Evolutionary conservation across 805 yeast genomes (phyloP).

Genomic region (Candida manassasensis): DNA sequence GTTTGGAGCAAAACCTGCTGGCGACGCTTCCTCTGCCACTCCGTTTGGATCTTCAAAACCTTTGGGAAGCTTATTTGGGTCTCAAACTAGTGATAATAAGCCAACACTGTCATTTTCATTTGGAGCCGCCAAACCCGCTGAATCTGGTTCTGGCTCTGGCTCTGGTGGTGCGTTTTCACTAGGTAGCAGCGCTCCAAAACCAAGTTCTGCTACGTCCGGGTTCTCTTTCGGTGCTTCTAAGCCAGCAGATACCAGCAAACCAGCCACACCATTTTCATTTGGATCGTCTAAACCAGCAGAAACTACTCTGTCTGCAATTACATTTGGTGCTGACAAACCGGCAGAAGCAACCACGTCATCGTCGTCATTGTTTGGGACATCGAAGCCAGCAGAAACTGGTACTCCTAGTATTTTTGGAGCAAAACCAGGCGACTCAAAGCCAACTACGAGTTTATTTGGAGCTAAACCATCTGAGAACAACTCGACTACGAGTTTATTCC

Average conservation of each 20-base stretch:
- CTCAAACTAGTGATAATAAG: constrained; percentile 6
- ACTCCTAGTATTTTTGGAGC: constrained; percentile 7
- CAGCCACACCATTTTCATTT: constrained; percentile 2
- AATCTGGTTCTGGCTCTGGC: constrained; percentile 6
- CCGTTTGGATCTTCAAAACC: constrained; percentile 5
- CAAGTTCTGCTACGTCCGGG: constrained; percentile 2
- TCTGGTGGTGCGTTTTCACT: no score
- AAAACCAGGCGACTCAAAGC: constrained; percentile 11
- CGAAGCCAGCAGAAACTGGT: constrained; percentile 7
- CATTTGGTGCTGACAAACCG: constrained; percentile 6
- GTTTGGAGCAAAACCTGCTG: constrained; percentile 13
- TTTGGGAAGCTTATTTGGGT: constrained; percentile 13
- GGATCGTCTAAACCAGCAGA: constrained; percentile 4
- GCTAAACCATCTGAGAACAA: constrained; percentile 10
- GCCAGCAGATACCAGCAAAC: constrained; percentile 3
- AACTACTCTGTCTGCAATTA: neutral
- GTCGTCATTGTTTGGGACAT: constrained; percentile 6
- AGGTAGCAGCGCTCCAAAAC: constrained; percentile 9
- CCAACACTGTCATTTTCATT: constrained; percentile 11
- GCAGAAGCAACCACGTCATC: constrained; percentile 7
- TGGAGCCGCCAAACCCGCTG: constrained; percentile 9
- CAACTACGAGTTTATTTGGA: constrained; percentile 18
- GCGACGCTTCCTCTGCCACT: constrained; percentile 4
- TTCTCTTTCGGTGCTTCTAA: constrained; percentile 9
- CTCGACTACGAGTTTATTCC: constrained; percentile 9